phyloP scores from a whole-genome alignment of 306 rosid genomes.

The Ochetophila trinervis region DNA sequence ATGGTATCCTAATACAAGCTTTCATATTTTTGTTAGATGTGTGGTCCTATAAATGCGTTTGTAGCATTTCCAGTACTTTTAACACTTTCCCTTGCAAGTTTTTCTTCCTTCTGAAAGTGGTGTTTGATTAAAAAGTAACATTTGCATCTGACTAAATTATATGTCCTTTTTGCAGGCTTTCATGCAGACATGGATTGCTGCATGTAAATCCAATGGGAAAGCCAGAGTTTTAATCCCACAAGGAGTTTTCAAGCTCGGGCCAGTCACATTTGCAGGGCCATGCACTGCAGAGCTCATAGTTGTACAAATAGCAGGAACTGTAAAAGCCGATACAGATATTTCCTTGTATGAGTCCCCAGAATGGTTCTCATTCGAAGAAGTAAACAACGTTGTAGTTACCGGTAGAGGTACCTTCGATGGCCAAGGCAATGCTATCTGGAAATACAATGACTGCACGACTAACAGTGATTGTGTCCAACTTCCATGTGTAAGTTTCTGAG shows the following conservation, averaged over 20 bases:
- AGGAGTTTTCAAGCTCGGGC: conserved; percentile 46
- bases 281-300: conserved; percentile 46
- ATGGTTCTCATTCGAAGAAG: conserved; percentile 57
- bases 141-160: neutral
- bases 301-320: conserved; percentile 50
- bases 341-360: conserved; percentile 28
- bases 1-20: no score
- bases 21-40: no score
- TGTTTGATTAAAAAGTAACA: no score
- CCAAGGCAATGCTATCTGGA: conserved; percentile 55
- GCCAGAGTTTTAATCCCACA: conserved; percentile 48
- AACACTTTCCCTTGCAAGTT: neutral
- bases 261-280: conserved; percentile 61
- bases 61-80: no score
- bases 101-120: neutral
- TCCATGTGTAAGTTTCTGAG: conserved; percentile 49
- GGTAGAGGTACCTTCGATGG: conserved; percentile 78
- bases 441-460: conserved; percentile 31
- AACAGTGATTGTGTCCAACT: conserved; percentile 36
- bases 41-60: no score
- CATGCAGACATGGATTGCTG: conserved; percentile 57
- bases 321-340: conserved; percentile 51
- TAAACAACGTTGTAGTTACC: conserved; percentile 44
- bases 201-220: conserved; percentile 37
- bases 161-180: conserved; percentile 44